These are phyloP conservation scores for Cercospora zeina DNA, from an alignment of 2,329 filamentous ascomycete genomes.

Conservation along the genomic window DNA sequence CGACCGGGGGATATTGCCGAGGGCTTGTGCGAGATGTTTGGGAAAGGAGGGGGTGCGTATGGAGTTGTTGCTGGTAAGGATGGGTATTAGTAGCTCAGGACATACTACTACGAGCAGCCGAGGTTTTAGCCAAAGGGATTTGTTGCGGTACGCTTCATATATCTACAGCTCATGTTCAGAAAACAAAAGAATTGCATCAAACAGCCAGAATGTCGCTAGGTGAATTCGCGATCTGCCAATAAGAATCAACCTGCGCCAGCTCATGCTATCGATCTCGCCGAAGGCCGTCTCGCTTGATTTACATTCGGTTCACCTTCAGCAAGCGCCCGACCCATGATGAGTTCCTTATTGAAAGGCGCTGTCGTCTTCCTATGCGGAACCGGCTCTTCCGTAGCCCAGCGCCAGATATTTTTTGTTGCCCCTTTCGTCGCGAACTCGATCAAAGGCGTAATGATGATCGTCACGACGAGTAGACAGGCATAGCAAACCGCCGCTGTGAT, in stretches of 20 bases:
- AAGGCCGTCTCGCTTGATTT: conserved; percentile 5
- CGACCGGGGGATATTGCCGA: conserved; percentile 21
- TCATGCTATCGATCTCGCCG: background rate
- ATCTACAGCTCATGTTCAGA: background rate
- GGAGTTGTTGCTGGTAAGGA: conserved; percentile 20
- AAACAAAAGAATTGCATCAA: background rate
- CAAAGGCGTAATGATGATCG: conserved; percentile 26
- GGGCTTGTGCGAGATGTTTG: conserved; percentile 26
- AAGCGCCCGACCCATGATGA: conserved; percentile 27
- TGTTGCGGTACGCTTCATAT: background rate
- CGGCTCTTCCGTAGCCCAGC: conserved; percentile 32
- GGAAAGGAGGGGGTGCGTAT: conserved; percentile 24
- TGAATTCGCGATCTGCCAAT: background rate
- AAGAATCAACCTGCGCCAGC: background rate
- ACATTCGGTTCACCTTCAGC: conserved; percentile 20
- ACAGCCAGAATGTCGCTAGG: background rate
- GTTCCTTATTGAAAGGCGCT: conserved; percentile 31
- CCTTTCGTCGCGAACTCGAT: conserved; percentile 32
- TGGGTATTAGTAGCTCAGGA: conserved; percentile 1
- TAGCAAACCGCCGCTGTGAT: conserved; percentile 44
- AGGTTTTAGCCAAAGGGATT: background rate
- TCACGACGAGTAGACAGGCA: conserved; percentile 24
- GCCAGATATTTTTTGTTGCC: conserved; percentile 31
- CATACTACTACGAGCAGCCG: background rate
- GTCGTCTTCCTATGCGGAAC: conserved; percentile 31